A percentile compares a stretch with the other conserved stretches of the same genome.
Conservation (phyloP, 1,284 basidiomycete genomes). For the Takashimella koratensis region DNA sequence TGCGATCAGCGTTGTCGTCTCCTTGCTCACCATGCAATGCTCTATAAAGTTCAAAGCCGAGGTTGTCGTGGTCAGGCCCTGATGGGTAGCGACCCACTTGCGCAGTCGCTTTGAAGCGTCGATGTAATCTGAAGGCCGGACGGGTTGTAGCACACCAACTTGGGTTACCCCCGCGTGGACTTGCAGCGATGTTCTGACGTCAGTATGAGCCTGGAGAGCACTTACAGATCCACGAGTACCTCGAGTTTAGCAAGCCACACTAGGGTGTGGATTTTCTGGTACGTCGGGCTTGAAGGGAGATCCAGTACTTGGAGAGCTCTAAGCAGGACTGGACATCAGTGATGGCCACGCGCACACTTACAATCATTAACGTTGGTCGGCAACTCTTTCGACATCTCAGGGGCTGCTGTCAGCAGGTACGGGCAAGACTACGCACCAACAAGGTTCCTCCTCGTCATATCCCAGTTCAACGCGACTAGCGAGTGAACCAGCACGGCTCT, state of each 20-base stretch:
- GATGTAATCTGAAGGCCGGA: constrained; percentile 6
- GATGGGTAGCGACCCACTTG: background rate
- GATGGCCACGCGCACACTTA: background rate
- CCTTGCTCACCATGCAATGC: background rate
- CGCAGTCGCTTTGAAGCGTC: constrained; percentile 4
- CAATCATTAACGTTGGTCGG: background rate
- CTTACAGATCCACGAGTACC: background rate
- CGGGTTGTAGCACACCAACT: constrained; percentile 4
- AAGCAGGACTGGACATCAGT: background rate
- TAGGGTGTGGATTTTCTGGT: background rate
- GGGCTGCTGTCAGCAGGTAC: background rate
- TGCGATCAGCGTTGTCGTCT: background rate
- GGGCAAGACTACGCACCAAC: constrained; percentile 1
- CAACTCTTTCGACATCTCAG: background rate
- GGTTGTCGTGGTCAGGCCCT: background rate
- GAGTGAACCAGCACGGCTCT: constrained; percentile 5
- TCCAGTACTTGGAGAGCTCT: background rate
- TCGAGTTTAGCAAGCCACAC: background rate
- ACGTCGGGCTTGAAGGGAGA: background rate
- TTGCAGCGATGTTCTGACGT: background rate
- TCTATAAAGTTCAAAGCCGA: background rate
- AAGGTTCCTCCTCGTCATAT: constrained; percentile 5
- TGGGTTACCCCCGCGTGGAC: constrained; percentile 6
- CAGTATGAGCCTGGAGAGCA: background rate
- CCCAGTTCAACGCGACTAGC: constrained; percentile 7